Evolutionary conservation across 83 land plant genomes (phyloP), one percentile per base, ranked within the genome.

Genomic region (Picea engelmannii): DNA sequence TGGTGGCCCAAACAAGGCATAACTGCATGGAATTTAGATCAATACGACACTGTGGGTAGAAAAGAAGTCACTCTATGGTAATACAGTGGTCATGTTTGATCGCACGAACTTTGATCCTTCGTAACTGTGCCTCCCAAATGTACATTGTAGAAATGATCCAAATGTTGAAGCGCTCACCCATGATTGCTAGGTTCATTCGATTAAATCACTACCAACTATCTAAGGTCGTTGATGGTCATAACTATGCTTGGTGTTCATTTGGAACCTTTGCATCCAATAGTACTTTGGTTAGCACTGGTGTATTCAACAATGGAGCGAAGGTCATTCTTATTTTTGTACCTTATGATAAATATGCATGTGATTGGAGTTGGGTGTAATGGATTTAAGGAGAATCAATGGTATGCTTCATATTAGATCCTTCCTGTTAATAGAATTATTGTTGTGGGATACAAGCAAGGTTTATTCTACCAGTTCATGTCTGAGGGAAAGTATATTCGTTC

Each of bases 201-300:
- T 79, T 63, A 70, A 69, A 31, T 82, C 63, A 78, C 77, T 47
- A 17, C 55, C 69, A 64, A 70, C 62, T 20, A 2, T 6, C 7
- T 87, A 9, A 62, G 83, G 23, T 82, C 83, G 3, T 79, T 87
- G 63, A 83, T 76, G 27, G 79, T 92, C 65, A 82, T 80, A 20
- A 84, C 88, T 87, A 92, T 68, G 85, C 87, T 15, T 90, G 92
- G 95, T 92, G 92, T 82, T 88, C 91, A 42, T 86, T 87, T 25
- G 92, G 88, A 47, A 81, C 89, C 21, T 67, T 79, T 8, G 44
- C 15, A 61, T 80, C 89, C 38, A 79, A 88, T 55, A 92, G 95
- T 2, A 49, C 58, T 23, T 78, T 92, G 25, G 21, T 86, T 49
- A 90, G 88, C 62, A 88, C 87, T 44, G 83, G 86, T 17, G 88